A percentile compares a stretch with the other conserved stretches of the same genome.
Conservation (phyloP, 2,329 filamentous ascomycete genomes). For the Neurospora sp. region DNA sequence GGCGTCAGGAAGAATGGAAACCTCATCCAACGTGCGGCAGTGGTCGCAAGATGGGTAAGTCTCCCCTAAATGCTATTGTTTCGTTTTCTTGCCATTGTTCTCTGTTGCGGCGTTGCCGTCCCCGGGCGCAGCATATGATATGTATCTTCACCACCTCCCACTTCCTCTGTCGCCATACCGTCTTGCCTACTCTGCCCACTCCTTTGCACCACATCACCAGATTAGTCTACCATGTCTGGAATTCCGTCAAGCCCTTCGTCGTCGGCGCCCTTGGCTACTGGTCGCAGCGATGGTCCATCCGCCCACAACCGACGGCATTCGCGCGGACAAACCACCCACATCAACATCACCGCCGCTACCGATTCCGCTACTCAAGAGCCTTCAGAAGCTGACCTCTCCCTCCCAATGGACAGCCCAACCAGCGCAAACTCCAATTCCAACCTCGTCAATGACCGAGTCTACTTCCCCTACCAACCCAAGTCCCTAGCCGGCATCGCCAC, state of each 20-base stretch:
- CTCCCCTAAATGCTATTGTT: background rate
- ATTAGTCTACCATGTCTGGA: background rate
- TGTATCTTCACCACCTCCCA: background rate
- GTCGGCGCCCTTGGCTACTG: background rate
- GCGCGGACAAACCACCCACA: background rate
- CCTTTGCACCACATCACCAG: background rate
- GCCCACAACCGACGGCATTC: background rate
- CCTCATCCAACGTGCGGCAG: slow-evolving; percentile 2
- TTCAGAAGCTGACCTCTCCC: slow-evolving; percentile 9
- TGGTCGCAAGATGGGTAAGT: slow-evolving; percentile 14
- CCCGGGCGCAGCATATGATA: background rate
- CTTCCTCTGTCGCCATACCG: background rate
- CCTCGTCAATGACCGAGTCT: slow-evolving; percentile 20
- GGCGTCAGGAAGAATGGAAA: slow-evolving; percentile 7
- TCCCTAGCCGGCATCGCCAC: slow-evolving; percentile 51
- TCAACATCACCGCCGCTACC: background rate
- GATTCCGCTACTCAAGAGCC: background rate
- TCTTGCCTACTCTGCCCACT: background rate
- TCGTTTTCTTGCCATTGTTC: background rate
- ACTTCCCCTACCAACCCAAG: slow-evolving; percentile 38
- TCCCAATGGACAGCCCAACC: slow-evolving; percentile 22
- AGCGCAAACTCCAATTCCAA: slow-evolving; percentile 16
- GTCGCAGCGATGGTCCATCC: background rate
- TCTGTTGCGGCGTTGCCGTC: background rate
- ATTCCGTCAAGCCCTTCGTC: background rate